Conservation (phyloP, 208 protist genomes). For the Wallacemonas collosoma region DNA sequence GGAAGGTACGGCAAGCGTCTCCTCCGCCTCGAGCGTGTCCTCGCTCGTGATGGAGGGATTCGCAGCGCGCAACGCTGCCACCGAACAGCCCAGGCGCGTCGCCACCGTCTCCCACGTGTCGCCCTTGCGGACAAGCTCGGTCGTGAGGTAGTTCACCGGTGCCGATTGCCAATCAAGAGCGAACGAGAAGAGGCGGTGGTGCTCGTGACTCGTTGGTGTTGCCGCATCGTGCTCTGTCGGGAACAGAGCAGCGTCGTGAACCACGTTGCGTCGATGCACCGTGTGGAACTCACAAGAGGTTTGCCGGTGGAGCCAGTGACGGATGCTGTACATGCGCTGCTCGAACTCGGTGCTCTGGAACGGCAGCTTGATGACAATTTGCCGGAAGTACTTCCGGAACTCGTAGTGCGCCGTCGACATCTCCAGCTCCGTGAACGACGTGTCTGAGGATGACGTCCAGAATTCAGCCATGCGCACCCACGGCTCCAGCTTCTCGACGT, state of each 20-base stretch:
- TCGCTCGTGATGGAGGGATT: slow-evolving; percentile 39
- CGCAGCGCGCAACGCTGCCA: slow-evolving; percentile 41
- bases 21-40: slow-evolving; percentile 39
- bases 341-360: slow-evolving; percentile 92
- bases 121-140: slow-evolving; percentile 42
- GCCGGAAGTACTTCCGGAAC: slow-evolving; percentile 88
- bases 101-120: slow-evolving; percentile 76
- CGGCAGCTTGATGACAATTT: slow-evolving; percentile 84
- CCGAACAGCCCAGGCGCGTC: slow-evolving; percentile 49
- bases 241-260: slow-evolving; percentile 83
- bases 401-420: slow-evolving; percentile 92
- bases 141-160: slow-evolving; percentile 61
- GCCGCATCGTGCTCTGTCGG: slow-evolving; percentile 79
- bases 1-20: slow-evolving; percentile 51
- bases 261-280: slow-evolving; percentile 73
- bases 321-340: slow-evolving; percentile 87
- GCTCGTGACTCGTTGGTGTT: slow-evolving; percentile 65
- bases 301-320: slow-evolving; percentile 89
- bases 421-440: slow-evolving; percentile 84
- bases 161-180: slow-evolving; percentile 87
- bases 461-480: slow-evolving; percentile 89
- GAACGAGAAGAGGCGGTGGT: slow-evolving; percentile 92
- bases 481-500: slow-evolving; percentile 85
- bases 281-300: slow-evolving; percentile 89
- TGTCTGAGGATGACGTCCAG: slow-evolving; percentile 88